Evolutionary conservation across 306 rosid genomes (phyloP).

Genomic region (Morella rubra): DNA sequence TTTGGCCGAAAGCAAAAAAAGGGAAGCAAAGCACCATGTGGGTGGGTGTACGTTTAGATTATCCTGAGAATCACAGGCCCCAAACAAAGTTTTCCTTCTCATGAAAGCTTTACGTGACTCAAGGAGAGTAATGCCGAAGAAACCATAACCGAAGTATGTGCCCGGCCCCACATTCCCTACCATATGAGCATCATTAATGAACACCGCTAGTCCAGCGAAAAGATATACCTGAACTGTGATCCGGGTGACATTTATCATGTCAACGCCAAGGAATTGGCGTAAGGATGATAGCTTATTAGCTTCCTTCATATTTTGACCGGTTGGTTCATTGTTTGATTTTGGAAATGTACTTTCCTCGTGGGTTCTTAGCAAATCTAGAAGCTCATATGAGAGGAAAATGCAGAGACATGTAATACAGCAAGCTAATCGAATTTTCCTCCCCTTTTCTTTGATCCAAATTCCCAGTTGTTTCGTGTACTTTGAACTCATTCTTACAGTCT

Average conservation of each 20-base stretch:
- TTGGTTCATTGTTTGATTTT: too few species aligned
- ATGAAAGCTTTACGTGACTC: not conserved
- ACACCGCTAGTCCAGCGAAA: not conserved
- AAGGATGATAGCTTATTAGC: not conserved
- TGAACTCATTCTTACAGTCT: not conserved
- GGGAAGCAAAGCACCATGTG: conserved; percentile 5
- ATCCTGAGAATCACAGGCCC: not conserved
- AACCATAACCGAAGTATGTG: not conserved
- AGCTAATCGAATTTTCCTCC: not conserved
- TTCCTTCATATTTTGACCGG: too few species aligned
- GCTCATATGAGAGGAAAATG: not conserved
- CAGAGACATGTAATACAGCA: not conserved
- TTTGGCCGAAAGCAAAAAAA: not conserved
- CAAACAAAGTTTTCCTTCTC: not conserved
- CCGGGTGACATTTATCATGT: not conserved
- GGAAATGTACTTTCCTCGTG: not conserved
- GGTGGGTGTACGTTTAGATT: not conserved
- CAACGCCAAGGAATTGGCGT: not conserved
- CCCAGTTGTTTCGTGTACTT: not conserved
- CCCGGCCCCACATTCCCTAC: conserved; percentile 24
- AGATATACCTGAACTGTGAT: not conserved
- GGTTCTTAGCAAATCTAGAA: not conserved
- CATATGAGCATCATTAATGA: conserved; percentile 29
- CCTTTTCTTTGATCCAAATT: not conserved
- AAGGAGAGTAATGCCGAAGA: not conserved